Conservation (phyloP, 2,329 filamentous ascomycete species). For the Biscogniauxia mediterranea region DNA sequence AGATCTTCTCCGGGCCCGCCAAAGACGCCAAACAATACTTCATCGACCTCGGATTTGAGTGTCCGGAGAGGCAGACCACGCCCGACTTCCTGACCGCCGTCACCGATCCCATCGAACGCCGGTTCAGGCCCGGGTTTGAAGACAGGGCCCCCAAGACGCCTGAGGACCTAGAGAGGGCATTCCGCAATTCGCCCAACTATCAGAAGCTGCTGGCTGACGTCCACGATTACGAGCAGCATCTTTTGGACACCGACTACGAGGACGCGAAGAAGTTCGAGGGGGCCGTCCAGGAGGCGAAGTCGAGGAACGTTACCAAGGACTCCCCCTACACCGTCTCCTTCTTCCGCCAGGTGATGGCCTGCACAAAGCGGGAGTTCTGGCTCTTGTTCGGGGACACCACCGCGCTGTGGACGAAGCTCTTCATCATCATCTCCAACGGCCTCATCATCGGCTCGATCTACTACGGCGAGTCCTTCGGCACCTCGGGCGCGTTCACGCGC, state of each 20-base stretch:
- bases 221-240: conserved; percentile 42
- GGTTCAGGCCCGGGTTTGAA: conserved; percentile 65
- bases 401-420: conserved; percentile 74
- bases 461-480: conserved; percentile 61
- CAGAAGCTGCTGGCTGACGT: conserved; percentile 61
- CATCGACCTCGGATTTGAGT: conserved; percentile 64
- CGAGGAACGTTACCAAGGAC: conserved; percentile 64
- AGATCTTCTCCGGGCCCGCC: conserved; percentile 60
- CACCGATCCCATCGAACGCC: conserved; percentile 70
- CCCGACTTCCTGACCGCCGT: conserved; percentile 76
- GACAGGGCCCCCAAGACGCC: conserved; percentile 66
- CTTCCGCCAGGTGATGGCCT: conserved; percentile 64
- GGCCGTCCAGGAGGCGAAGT: conserved; percentile 65
- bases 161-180: conserved; percentile 64
- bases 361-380: conserved; percentile 75
- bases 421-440: conserved; percentile 71
- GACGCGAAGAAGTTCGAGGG: conserved; percentile 65
- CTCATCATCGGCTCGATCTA: conserved; percentile 79
- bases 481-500: conserved; percentile 60
- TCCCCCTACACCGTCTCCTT: conserved; percentile 78
- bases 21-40: conserved; percentile 65
- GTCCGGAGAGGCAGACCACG: conserved; percentile 59
- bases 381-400: conserved; percentile 73
- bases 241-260: conserved; percentile 52
- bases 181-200: conserved; percentile 62